phyloP scores from a whole-genome alignment of 2,329 filamentous ascomycete species.

The Talaromyces amestolkiae region DNA sequence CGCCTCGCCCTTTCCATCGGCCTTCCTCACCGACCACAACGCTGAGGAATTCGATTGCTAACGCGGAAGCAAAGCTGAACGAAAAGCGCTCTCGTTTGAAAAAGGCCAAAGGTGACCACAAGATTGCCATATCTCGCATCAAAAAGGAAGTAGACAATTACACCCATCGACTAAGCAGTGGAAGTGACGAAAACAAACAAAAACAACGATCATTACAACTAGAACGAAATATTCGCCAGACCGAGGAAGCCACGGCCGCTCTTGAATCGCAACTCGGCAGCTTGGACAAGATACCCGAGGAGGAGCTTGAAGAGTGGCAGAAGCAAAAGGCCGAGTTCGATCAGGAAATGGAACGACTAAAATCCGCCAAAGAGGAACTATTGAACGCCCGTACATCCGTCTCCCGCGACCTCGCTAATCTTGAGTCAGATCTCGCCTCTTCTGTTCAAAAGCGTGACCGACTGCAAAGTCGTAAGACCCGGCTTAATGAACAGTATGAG shows the following conservation, averaged over 20 bases:
- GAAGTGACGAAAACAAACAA: conserved; percentile 61
- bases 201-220: conserved; percentile 61
- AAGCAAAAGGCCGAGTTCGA: conserved; percentile 56
- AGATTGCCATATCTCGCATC: conserved; percentile 56
- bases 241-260: conserved; percentile 59
- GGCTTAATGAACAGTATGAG: conserved; percentile 62
- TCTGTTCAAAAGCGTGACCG: conserved; percentile 59
- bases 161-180: conserved; percentile 57
- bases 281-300: conserved; percentile 57
- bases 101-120: conserved; percentile 61
- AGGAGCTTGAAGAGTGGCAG: conserved; percentile 54
- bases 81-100: conserved; percentile 59
- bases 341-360: conserved; percentile 52
- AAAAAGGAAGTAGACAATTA: conserved; percentile 62
- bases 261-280: conserved; percentile 55
- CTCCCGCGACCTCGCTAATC: conserved; percentile 51
- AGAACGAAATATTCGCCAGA: conserved; percentile 61
- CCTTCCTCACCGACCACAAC: conserved; percentile 65
- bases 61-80: conserved; percentile 59
- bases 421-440: conserved; percentile 54
- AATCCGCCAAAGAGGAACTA: conserved; percentile 51
- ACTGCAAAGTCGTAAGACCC: conserved; percentile 55
- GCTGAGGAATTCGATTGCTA: conserved; percentile 62
- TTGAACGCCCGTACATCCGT: conserved; percentile 50
- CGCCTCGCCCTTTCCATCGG: conserved; percentile 58